Percentiles rank a stretch among this genome's conserved stretches.
These are phyloP conservation scores for Cinnamomum chago DNA, from an alignment of 164 flowering plant species.

Conservation along the genomic window DNA sequence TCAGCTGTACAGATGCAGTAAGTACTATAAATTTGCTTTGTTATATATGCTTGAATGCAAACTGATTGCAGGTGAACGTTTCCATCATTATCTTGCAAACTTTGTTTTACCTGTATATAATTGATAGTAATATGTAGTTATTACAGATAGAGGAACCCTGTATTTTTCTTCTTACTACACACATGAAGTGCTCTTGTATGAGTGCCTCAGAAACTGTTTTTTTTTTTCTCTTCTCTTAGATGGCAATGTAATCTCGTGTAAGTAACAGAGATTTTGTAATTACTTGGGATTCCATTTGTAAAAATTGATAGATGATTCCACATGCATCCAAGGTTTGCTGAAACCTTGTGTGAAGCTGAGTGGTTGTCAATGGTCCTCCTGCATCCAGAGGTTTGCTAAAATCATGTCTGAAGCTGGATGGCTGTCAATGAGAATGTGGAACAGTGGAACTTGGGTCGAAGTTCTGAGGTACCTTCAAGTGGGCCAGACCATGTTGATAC, in stretches of 20 bases:
- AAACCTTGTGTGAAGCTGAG: not conserved
- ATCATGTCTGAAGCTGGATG: not conserved
- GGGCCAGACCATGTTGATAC: not conserved
- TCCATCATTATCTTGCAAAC: not conserved
- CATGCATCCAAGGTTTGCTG: not conserved
- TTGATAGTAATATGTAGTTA: too few species aligned
- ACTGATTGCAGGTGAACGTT: not conserved
- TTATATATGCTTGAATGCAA: conserved; percentile 2
- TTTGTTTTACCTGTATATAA: not conserved
- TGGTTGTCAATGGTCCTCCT: too few species aligned
- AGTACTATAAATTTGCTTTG: conserved; percentile 25
- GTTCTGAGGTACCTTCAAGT: not conserved
- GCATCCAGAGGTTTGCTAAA: too few species aligned
- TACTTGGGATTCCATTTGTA: not conserved
- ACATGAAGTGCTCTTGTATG: too few species aligned
- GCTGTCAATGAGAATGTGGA: not conserved
- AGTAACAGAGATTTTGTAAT: not conserved
- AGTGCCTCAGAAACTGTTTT: not conserved
- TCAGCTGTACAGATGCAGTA: conserved; percentile 87
- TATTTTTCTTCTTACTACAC: not conserved
- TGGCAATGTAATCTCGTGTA: not conserved
- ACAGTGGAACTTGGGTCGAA: not conserved
- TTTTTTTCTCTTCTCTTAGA: not conserved
- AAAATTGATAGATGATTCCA: not conserved
- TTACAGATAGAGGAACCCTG: not conserved